phyloP scores from a whole-genome alignment of 495 filamentous ascomycete genomes.

The Aspergillus sclerotioniger region DNA sequence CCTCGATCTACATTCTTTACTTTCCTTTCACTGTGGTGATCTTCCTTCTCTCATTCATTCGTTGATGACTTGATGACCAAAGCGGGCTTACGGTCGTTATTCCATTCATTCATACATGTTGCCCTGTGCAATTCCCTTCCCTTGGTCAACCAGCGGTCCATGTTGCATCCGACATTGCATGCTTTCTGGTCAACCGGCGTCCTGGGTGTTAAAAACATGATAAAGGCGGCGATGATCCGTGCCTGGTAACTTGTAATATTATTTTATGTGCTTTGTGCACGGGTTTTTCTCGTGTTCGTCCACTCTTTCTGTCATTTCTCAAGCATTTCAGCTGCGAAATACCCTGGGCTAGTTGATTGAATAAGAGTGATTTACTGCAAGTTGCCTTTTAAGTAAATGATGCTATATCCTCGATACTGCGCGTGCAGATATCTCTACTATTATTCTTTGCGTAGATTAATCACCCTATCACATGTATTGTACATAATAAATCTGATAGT shows the following conservation, averaged over 20 bases:
- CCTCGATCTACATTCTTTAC: constrained; percentile 8
- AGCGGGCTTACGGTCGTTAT: constrained; percentile 48
- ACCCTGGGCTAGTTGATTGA: constrained; percentile 18
- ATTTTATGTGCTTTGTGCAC: constrained; percentile 6
- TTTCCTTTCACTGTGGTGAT: constrained; percentile 11
- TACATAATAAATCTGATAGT: too few species aligned
- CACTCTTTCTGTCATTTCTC: constrained; percentile 19
- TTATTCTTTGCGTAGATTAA: too few species aligned
- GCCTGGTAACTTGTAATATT: constrained; percentile 30
- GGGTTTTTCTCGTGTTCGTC: constrained; percentile 6
- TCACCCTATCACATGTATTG: too few species aligned
- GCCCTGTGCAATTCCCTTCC: neutral
- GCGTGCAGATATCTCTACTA: too few species aligned
- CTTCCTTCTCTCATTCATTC: constrained; percentile 17
- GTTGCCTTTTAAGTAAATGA: too few species aligned
- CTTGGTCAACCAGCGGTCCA: constrained; percentile 16
- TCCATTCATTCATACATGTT: constrained; percentile 20
- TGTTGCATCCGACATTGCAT: constrained; percentile 21
- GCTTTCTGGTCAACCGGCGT: constrained; percentile 25
- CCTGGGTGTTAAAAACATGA: constrained; percentile 29
- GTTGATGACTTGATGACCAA: constrained; percentile 42
- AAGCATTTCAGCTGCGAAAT: constrained; percentile 17
- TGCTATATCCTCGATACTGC: too few species aligned
- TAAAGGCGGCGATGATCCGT: constrained; percentile 19
- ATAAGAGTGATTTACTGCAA: constrained; percentile 5